Evolutionary conservation across 345 rosid species (phyloP).

Genomic region (Acer negundo): DNA sequence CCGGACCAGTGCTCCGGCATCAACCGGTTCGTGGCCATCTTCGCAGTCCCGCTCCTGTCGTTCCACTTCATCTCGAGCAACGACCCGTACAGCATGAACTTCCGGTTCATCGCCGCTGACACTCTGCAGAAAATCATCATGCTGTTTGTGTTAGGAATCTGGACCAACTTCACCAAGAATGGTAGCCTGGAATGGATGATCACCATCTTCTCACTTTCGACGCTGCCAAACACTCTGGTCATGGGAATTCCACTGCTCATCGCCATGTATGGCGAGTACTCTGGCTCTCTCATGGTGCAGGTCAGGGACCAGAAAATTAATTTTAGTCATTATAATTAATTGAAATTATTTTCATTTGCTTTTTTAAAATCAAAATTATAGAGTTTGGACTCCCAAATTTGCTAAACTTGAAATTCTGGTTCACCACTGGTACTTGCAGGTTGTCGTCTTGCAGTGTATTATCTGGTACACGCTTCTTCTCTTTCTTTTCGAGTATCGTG

Average conservation of each 20-base stretch:
- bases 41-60: conserved; percentile 92
- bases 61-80: conserved; percentile 94
- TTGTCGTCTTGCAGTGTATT: conserved; percentile 92
- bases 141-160: conserved; percentile 53
- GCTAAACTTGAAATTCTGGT: too few relatives aligned
- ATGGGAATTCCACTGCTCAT: conserved; percentile 93
- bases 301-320: conserved; percentile 18
- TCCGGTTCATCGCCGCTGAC: conserved; percentile 88
- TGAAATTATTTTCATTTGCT: too few relatives aligned
- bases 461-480: conserved; percentile 95
- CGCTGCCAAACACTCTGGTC: conserved; percentile 90
- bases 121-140: conserved; percentile 83
- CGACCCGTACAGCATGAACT: conserved; percentile 80
- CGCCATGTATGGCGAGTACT: conserved; percentile 79
- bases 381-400: too few relatives aligned
- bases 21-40: conserved; percentile 91
- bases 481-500: conserved; percentile 87
- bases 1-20: conserved; percentile 98
- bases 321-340: too few relatives aligned
- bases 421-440: conserved; percentile 38
- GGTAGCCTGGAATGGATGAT: conserved; percentile 95
- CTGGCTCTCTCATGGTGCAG: conserved; percentile 91
- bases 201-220: conserved; percentile 85
- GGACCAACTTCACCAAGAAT: conserved; percentile 59
- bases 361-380: too few relatives aligned